These are phyloP conservation scores for Lobosporangium transversale DNA, from an alignment of 192 early-diverging fungal genomes.

Conservation along the genomic window DNA sequence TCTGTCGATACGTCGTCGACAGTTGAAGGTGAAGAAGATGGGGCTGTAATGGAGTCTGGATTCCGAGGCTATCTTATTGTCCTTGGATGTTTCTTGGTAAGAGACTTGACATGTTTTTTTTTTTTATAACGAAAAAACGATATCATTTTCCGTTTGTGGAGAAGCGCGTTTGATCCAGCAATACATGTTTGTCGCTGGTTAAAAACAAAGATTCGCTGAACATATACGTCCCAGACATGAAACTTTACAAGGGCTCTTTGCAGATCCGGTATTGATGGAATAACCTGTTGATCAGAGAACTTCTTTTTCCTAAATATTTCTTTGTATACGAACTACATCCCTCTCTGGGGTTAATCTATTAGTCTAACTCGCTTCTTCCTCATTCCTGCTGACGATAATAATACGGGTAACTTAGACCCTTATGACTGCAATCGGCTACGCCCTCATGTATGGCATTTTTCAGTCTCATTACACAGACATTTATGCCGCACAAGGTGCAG, in stretches of 20 bases:
- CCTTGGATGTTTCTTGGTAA: slow-evolving; percentile 51
- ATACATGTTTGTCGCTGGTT: neutral
- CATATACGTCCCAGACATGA: too few species aligned
- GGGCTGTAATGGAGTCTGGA: slow-evolving; percentile 45
- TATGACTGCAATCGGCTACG: slow-evolving; percentile 45
- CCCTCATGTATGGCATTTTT: slow-evolving; percentile 47
- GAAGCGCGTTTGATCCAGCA: too few species aligned
- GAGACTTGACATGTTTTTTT: neutral
- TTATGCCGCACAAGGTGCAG: slow-evolving; percentile 22
- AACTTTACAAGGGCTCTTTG: too few species aligned
- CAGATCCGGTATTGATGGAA: too few species aligned
- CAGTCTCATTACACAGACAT: slow-evolving; percentile 30
- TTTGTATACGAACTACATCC: neutral
- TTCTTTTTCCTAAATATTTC: neutral
- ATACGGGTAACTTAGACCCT: slow-evolving; percentile 10
- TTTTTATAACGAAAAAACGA: neutral
- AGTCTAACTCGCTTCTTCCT: neutral
- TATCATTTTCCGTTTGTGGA: neutral
- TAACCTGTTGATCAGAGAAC: too few species aligned
- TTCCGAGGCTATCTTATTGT: slow-evolving; percentile 46
- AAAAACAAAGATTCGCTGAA: neutral
- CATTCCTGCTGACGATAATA: too few species aligned
- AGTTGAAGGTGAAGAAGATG: too few species aligned
- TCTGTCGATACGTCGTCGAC: slow-evolving; percentile 42
- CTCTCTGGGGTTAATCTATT: neutral